Evolutionary conservation across 768 basidiomycete genomes (phyloP), one percentile per base, ranked within the genome.

Genomic region (Mycena floridula): DNA sequence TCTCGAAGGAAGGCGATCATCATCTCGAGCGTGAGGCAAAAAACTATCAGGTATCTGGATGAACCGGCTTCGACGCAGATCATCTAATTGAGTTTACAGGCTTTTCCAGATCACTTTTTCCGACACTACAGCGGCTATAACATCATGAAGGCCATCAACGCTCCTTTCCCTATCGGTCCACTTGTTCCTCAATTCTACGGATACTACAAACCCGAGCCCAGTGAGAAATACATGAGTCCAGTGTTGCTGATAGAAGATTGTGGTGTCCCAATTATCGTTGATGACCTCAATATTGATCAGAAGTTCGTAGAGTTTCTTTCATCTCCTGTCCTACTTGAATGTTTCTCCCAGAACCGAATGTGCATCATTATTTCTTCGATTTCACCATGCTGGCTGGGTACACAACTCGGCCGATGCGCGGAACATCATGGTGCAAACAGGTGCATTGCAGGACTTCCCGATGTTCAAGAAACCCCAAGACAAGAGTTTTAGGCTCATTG

Each of bases 121-220:
- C 54, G 68, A 44, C 59, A 66, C 25, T 67, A 54, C 54, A 58
- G 49, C 46, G 68, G 69, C 7, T 62, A 53, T 44, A 61, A 65
- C 43, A 44, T 66, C 28, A 54, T 66, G 4, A 60, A 62, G 15
- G 59, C 62, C n/a, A 27, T 44, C 45, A 7, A 35, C 26, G 23
- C 56, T 40, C 57, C 67, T 4, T 66, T 71, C 0, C 68, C 67
- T 11, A 61, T 67, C 6, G 48, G 58, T 13, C 67, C 74, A 2
- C 42, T 74, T 32, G 69, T 70, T 1, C 76, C 76, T 0, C 73
- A 77, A 52, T 76, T 70, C 55, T 77, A 67, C 37, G 73, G 77
- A 5, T 76, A 69, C 50, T 78, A 76, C 42, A 43, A 38, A 0
- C 66, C 66, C 1, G 22, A 48, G 28, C n/a, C 18, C 5, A 20